Evolutionary conservation across 179 eudicot species (phyloP), one percentile per base, ranked within the genome.

Genomic region (Corrigiola litoralis): DNA sequence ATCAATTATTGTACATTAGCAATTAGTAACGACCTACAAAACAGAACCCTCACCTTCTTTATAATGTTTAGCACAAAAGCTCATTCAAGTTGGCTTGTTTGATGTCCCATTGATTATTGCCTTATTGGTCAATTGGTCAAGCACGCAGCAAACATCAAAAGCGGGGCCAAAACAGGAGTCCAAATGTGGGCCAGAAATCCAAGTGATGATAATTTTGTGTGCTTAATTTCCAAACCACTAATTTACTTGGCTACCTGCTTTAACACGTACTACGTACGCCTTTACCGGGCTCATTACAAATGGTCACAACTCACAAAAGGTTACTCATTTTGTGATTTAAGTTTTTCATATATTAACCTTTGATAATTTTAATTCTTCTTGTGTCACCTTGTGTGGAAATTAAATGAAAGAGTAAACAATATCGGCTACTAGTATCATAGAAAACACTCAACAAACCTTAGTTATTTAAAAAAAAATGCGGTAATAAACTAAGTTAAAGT

Each of bases 51-150:
- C 51, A 53, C 3, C 20, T 41, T 52, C 1, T 33, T 21, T 55
- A 21, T 2, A 21, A 1, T 47, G 25, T 23, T 47, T 25, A 57
- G 41, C 28, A 33, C 16, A 45, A 9, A 46, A 57, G 57, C 45
- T 34, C 13, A 31, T 24, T 21, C 6, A 23, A 45, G 71, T 67
- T 58, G 72, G 48, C 65, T 47, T 68, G 72, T 67, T 44, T 45
- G 36, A 34, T 51, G 59, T 40, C 49, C 33, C 61, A 38, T 55
- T 32, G 34, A 17, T 14, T 14, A 53, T 29, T n/a, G n/a, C n/a
- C n/a, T n/a, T n/a, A n/a, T n/a, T n/a, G n/a, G n/a, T n/a, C n/a
- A n/a, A n/a, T n/a, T n/a, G n/a, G n/a, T 57, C 28, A 21, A 34
- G 5, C 24, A 3, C 24, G 14, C 9, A 46, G 40, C 16, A 31